Percentiles rank a stretch among this genome's conserved stretches.
phyloP scores from a whole-genome alignment of 2,329 filamentous ascomycete genomes.

The Fusarium sp. region DNA sequence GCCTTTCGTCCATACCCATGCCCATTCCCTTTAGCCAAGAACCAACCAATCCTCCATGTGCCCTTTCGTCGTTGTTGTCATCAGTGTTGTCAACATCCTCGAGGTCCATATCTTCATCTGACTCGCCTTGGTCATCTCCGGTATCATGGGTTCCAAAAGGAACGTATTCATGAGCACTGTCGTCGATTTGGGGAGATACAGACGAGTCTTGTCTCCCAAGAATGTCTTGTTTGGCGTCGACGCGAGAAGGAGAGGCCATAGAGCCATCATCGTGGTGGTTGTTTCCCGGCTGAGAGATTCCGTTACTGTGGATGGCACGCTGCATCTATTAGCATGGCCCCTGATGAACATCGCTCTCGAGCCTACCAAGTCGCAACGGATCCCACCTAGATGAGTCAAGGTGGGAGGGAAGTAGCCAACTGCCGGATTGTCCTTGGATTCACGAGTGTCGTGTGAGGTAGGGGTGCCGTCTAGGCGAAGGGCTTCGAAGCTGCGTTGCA shows the following conservation, averaged over 20 bases:
- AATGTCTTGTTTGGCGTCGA: neutral
- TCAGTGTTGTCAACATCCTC: neutral
- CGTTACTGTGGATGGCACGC: neutral
- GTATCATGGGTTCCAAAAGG: too few species aligned
- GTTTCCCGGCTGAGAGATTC: neutral
- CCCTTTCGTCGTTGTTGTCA: neutral
- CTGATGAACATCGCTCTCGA: neutral
- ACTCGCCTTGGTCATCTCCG: too few species aligned
- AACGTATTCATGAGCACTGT: constrained; percentile 7
- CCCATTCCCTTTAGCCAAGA: neutral
- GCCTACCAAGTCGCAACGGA: neutral
- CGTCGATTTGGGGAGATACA: neutral
- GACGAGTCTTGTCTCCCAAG: neutral
- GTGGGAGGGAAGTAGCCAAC: neutral
- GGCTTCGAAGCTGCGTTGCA: too few species aligned
- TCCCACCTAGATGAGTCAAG: too few species aligned
- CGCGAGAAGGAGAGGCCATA: neutral
- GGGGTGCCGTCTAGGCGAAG: neutral
- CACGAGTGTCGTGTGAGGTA: neutral
- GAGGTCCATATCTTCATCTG: neutral
- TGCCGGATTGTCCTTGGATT: neutral
- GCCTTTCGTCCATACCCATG: neutral
- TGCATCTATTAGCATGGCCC: constrained; percentile 8
- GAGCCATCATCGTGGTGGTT: neutral
- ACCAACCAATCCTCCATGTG: neutral